Evolutionary conservation across 208 protist species (phyloP).

Genomic region (Crithidia fasciculata): DNA sequence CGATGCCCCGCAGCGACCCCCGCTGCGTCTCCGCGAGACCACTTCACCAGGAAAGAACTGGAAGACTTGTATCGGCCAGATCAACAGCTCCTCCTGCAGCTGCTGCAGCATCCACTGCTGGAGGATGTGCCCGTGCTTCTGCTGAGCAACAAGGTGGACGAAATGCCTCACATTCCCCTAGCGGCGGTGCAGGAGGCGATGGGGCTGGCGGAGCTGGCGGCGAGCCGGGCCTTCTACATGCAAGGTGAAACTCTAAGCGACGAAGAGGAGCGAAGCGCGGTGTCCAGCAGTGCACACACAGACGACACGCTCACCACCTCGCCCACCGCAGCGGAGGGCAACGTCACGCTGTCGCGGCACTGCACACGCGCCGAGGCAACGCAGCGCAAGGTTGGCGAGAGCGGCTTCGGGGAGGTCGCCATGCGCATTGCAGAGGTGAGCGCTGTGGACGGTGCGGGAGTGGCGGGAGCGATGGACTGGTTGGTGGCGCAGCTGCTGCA

Average conservation of each 20-base stretch:
- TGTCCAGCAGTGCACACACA: too few species aligned
- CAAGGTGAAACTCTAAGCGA: slow-evolving; percentile 4
- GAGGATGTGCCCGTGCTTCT: slow-evolving; percentile 86
- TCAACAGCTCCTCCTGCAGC: slow-evolving; percentile 53
- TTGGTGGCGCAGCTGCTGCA: slow-evolving; percentile 65
- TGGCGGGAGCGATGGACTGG: slow-evolving; percentile 80
- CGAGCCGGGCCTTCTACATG: slow-evolving; percentile 49
- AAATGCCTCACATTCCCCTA: slow-evolving; percentile 52
- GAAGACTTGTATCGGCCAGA: slow-evolving; percentile 40
- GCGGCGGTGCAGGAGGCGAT: slow-evolving; percentile 73
- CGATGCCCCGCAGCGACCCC: not conserved
- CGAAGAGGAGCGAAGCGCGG: not conserved
- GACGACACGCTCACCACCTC: not conserved
- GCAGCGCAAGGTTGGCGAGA: slow-evolving; percentile 35
- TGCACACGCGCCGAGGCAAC: slow-evolving; percentile 6
- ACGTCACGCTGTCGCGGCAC: slow-evolving; percentile 10
- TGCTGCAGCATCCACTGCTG: slow-evolving; percentile 88
- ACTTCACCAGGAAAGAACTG: slow-evolving; percentile 28
- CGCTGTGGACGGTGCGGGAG: slow-evolving; percentile 52
- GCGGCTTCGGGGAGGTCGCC: slow-evolving; percentile 66
- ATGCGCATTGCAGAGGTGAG: slow-evolving; percentile 59
- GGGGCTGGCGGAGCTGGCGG: slow-evolving; percentile 59
- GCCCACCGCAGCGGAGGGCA: too few species aligned
- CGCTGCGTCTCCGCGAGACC: slow-evolving; percentile 8
- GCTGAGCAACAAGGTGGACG: slow-evolving; percentile 95